These are phyloP conservation scores for Leccinum broughii DNA, from an alignment of 768 basidiomycete species.

Conservation along the genomic window DNA sequence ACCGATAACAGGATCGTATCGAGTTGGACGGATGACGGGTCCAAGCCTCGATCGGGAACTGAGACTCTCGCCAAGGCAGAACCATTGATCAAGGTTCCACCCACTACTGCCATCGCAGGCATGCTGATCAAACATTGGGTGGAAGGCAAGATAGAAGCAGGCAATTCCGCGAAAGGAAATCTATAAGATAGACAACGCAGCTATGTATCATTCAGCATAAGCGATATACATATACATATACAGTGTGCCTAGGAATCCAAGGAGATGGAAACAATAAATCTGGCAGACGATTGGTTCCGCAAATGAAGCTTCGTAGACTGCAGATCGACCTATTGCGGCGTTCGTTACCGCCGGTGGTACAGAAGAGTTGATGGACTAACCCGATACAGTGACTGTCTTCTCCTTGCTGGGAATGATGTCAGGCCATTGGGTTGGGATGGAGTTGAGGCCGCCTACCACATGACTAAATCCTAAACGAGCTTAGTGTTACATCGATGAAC, in stretches of 20 bases:
- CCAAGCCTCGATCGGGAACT: conserved; percentile 17
- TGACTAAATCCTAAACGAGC: not conserved
- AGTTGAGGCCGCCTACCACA: not conserved
- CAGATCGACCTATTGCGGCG: not conserved
- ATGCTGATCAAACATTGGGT: conserved; percentile 83
- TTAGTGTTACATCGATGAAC: conserved; percentile 18
- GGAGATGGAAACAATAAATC: not conserved
- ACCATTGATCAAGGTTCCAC: conserved; percentile 72
- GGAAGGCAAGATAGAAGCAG: conserved; percentile 51
- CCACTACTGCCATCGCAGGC: conserved; percentile 78
- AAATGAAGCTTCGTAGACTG: not conserved
- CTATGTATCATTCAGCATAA: not conserved
- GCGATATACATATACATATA: not conserved
- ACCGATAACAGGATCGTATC: conserved; percentile 26
- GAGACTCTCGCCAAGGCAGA: conserved; percentile 33
- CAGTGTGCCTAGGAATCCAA: not conserved
- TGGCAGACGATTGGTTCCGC: not conserved
- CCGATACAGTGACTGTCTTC: not conserved
- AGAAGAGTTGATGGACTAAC: not conserved
- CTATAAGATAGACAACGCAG: conserved; percentile 42
- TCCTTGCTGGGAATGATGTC: not conserved
- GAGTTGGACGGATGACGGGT: conserved; percentile 24
- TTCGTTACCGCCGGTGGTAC: not conserved
- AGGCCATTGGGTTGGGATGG: not conserved
- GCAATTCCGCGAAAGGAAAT: conserved; percentile 44